Percentiles rank a stretch among this genome's conserved stretches.
Conservation (phyloP, 352 stramenopile species). For the Blastocystis sp. region DNA sequence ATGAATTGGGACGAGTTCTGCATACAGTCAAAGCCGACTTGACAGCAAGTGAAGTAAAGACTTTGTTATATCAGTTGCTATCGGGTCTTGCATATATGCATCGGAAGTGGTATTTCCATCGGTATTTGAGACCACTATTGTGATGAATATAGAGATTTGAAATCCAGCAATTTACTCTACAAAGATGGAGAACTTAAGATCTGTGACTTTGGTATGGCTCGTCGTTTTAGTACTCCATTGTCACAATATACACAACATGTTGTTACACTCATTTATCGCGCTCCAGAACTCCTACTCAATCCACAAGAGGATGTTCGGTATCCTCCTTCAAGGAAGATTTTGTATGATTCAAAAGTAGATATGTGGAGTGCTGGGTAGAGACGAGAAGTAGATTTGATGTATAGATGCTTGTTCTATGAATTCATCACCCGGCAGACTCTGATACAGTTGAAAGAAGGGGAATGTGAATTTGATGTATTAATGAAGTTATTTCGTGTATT, state of each 20-base stretch:
- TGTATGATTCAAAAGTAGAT: conserved; percentile 84
- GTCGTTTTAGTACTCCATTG: conserved; percentile 71
- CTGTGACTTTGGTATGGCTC: conserved; percentile 78
- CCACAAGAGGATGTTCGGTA: conserved; percentile 75
- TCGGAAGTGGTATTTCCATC: conserved; percentile 77
- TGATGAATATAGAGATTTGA: conserved; percentile 74
- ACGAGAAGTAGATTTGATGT: neutral
- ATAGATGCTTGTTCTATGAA: conserved; percentile 65
- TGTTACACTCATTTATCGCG: conserved; percentile 89
- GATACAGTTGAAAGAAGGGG: conserved; percentile 32
- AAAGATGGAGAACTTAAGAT: conserved; percentile 79
- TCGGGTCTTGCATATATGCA: conserved; percentile 76
- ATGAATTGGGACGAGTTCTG: conserved; percentile 74
- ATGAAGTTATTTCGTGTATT: conserved; percentile 49
- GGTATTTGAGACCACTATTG: neutral
- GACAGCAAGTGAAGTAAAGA: conserved; percentile 79
- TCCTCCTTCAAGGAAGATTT: conserved; percentile 14
- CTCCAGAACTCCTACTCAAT: conserved; percentile 85
- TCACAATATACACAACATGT: conserved; percentile 88
- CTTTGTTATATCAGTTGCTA: conserved; percentile 77
- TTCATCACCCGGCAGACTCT: conserved; percentile 54
- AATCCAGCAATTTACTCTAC: conserved; percentile 83
- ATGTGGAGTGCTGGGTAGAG: conserved; percentile 78
- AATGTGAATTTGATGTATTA: conserved; percentile 47
- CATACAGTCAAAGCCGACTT: conserved; percentile 20